Evolutionary conservation across 306 rosid genomes (phyloP), one percentile per base, ranked within the genome.

Genomic region (Prunus davidiana): DNA sequence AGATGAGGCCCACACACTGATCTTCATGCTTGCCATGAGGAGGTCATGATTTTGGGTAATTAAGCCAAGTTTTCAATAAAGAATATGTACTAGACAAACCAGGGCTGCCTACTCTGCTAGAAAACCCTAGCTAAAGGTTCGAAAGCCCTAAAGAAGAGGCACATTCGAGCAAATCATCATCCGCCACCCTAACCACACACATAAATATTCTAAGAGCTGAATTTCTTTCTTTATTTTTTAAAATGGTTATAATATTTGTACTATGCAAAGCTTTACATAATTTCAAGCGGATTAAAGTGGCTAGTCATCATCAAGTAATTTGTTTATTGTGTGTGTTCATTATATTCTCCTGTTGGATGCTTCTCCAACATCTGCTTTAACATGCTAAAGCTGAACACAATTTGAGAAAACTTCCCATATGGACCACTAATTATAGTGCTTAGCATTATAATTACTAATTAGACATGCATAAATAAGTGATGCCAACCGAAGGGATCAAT

Each of bases 131-230:
- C 28, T 82, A 69, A 61, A 76, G 74, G 82, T 55, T 74, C 65
- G 27, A 80, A 83, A 81, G 73, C 79, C 83, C 68, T 60, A 64
- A 46, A 67, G 73, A 64, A 64, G 80, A 25, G 4, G 41, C n/a
- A 14, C 91, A 85, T 81, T 80, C 80, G 86, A 76, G 83, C 88
- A 76, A 90, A 84, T 88, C 87, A 86, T 86, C 86, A 73, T 76
- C 86, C 79, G 43, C 79, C 87, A 79, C 83, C 82, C 76, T 81
- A 73, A 52, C 60, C 57, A 20, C 47, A 79, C 69, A 34, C 4
- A 13, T 54, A 34, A 34, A 0, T 27, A 49, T 18, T 2, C 20
- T 24, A 66, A 73, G 60, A 7, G 43, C 43, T 38, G 43, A 38
- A 38, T 6, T 38, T 38, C 9, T 38, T 38, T 38, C 43, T 38